Conservation (phyloP, 148 eudicot species). For the Fagopyrum tataricum region DNA sequence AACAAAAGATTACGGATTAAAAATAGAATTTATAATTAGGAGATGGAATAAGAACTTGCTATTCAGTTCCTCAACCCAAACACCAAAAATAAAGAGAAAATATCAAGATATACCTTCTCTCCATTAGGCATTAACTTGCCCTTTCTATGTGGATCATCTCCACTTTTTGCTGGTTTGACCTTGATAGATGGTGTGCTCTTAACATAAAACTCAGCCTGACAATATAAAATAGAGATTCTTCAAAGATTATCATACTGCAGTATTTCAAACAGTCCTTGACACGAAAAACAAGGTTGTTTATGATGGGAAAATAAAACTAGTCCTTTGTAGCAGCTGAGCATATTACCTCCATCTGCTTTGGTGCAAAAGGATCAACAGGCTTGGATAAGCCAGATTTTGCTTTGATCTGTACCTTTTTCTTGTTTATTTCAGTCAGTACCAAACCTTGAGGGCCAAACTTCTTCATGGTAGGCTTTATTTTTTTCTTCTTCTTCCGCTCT, state of each 20-base stretch:
- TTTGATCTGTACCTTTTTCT: constrained; percentile 40
- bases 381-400: constrained; percentile 23
- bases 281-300: background rate
- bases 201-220: constrained; percentile 4
- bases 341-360: constrained; percentile 52
- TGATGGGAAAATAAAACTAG: background rate
- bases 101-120: constrained; percentile 7
- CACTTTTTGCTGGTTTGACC: constrained; percentile 9
- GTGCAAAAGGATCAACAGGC: constrained; percentile 42
- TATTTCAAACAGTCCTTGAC: background rate
- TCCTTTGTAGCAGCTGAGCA: background rate
- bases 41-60: background rate
- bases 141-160: constrained; percentile 1
- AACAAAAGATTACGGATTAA: background rate
- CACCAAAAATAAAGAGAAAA: background rate
- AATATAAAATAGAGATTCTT: background rate
- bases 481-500: constrained; percentile 75
- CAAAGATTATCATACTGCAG: background rate
- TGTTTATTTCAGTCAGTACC: constrained; percentile 33
- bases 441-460: constrained; percentile 16
- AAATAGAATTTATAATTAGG: background rate
- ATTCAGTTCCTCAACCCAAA: background rate
- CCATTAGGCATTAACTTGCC: constrained; percentile 9
- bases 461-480: constrained; percentile 35
- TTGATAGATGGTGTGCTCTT: constrained; percentile 5